phyloP scores from a whole-genome alignment of 1,284 basidiomycete genomes.

The Boletellus deceptivus region DNA sequence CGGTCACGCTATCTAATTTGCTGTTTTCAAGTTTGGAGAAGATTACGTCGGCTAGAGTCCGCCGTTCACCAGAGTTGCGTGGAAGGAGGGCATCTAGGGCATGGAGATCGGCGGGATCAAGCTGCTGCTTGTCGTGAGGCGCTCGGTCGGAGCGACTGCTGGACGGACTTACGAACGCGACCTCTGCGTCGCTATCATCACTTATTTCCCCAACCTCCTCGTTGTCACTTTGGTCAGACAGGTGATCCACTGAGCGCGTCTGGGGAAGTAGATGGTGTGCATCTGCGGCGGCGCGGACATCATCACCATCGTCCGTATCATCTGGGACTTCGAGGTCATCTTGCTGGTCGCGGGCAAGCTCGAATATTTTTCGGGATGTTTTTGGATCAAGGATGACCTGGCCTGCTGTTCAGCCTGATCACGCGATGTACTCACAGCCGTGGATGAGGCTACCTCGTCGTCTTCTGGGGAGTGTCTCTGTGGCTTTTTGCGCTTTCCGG shows the following conservation, averaged over 20 bases:
- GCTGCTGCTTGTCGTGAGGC: conserved; percentile 57
- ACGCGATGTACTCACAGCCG: background rate
- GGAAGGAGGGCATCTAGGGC: conserved; percentile 81
- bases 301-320: conserved; percentile 38
- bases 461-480: conserved; percentile 47
- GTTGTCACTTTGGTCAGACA: conserved; percentile 54
- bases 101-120: conserved; percentile 85
- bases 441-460: conserved; percentile 47
- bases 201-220: conserved; percentile 44
- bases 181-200: conserved; percentile 53
- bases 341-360: conserved; percentile 92
- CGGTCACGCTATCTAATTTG: conserved; percentile 48
- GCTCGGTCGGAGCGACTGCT: conserved; percentile 1
- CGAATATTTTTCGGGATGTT: conserved; percentile 87
- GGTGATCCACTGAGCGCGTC: conserved; percentile 32
- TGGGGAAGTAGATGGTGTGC: conserved; percentile 44
- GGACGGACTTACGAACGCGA: conserved; percentile 54
- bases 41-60: conserved; percentile 93
- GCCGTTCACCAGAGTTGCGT: conserved; percentile 66
- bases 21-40: conserved; percentile 83
- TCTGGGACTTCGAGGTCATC: conserved; percentile 74
- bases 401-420: conserved; percentile 1
- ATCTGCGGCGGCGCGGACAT: conserved; percentile 25
- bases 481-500: conserved; percentile 70
- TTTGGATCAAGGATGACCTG: conserved; percentile 82